These are phyloP conservation scores for Kuraishia piskuri DNA, from an alignment of 805 yeast genomes.

Conservation along the genomic window DNA sequence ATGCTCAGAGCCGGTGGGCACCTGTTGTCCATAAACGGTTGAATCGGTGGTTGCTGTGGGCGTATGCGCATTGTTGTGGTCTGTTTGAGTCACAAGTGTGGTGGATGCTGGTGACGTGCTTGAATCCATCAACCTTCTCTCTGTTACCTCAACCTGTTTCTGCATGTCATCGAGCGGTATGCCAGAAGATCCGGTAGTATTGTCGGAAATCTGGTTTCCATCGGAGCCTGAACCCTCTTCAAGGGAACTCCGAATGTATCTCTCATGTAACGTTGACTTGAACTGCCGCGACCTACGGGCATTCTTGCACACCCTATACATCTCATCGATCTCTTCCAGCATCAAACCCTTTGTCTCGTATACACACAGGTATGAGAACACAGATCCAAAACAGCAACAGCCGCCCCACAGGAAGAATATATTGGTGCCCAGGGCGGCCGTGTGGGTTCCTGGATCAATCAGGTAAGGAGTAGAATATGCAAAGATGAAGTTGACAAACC, in stretches of 20 bases:
- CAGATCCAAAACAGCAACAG: slow-evolving; percentile 46
- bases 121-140: background rate
- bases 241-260: slow-evolving; percentile 8
- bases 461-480: slow-evolving; percentile 71
- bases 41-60: background rate
- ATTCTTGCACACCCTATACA: slow-evolving; percentile 51
- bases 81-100: background rate
- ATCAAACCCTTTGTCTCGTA: slow-evolving; percentile 76
- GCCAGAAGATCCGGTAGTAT: background rate
- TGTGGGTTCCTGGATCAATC: slow-evolving; percentile 58
- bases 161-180: background rate
- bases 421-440: slow-evolving; percentile 61
- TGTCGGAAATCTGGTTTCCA: background rate
- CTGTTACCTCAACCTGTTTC: background rate
- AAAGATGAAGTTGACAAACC: slow-evolving; percentile 71
- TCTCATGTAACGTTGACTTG: slow-evolving; percentile 11
- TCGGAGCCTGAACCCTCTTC: background rate
- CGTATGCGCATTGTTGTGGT: background rate
- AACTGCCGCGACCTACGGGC: slow-evolving; percentile 44
- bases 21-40: background rate
- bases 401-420: slow-evolving; percentile 82
- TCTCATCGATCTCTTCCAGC: slow-evolving; percentile 74
- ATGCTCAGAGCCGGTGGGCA: background rate
- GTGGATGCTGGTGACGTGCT: background rate
- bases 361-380: slow-evolving; percentile 57